Evolutionary conservation across 1,139 yeast genomes (phyloP).

Genomic region (Hemisphaericaspora xylanilytica): DNA sequence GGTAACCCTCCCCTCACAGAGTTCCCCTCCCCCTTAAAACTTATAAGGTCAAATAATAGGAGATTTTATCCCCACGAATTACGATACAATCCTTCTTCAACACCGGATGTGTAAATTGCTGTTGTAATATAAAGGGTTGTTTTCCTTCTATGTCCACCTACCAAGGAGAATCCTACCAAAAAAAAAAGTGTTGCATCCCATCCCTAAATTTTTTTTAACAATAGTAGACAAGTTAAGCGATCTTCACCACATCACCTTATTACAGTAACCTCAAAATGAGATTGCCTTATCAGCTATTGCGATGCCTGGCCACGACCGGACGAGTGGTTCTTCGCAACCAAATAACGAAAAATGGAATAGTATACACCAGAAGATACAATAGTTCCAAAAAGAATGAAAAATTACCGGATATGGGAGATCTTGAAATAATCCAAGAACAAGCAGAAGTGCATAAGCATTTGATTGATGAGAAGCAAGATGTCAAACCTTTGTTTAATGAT

Average conservation of each 20-base stretch:
- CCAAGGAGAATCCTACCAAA: no score
- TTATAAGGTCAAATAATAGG: no score
- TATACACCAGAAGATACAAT: conserved; percentile 1
- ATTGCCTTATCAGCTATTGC: conserved; percentile 1
- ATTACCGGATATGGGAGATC: background rate
- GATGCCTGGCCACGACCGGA: background rate
- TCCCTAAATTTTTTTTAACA: background rate
- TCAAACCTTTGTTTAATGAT: background rate
- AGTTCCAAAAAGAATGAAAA: background rate
- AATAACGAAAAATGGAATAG: background rate
- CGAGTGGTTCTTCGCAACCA: background rate
- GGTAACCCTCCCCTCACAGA: no score
- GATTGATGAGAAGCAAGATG: background rate
- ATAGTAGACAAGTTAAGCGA: background rate
- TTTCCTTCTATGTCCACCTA: no score
- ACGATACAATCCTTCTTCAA: no score
- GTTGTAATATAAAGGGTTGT: no score
- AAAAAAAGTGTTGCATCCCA: conserved; percentile 1
- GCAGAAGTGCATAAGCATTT: background rate
- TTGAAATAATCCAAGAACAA: background rate
- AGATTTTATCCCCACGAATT: no score
- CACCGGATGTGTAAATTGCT: no score
- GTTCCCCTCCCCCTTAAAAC: no score
- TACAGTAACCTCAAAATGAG: background rate
- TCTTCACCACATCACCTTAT: background rate